Percentiles rank a stretch among this genome's conserved stretches.
Evolutionary conservation across 306 rosid genomes (phyloP).

Genomic region (Crotalaria pallida): DNA sequence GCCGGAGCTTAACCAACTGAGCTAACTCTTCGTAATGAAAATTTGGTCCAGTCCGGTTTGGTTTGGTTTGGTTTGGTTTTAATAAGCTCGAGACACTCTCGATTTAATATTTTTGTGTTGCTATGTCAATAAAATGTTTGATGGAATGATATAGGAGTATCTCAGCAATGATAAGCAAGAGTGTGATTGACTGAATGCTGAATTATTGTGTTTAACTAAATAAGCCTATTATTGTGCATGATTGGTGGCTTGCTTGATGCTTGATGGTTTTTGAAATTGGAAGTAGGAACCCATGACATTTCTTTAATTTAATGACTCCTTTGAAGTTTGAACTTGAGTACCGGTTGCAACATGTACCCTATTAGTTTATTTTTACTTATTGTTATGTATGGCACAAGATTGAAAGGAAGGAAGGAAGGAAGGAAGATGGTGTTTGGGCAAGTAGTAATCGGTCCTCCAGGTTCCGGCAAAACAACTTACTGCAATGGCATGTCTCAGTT

Average conservation of each 20-base stretch:
- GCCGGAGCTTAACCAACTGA: too few species aligned
- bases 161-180: too few species aligned
- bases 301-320: not conserved
- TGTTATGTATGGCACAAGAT: not conserved
- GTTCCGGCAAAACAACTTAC: constrained; percentile 99
- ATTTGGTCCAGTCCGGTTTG: not conserved
- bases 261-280: not conserved
- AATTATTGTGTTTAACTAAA: not conserved
- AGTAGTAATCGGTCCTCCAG: constrained; percentile 94
- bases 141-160: not conserved
- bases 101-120: not conserved
- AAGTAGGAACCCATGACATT: not conserved
- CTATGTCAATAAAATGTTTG: not conserved
- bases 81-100: not conserved
- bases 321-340: not conserved
- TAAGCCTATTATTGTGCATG: not conserved
- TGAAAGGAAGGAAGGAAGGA: constrained; percentile 4
- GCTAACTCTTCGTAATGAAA: not conserved
- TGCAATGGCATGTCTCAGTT: constrained; percentile 99
- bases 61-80: not conserved
- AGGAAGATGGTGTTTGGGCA: constrained; percentile 47
- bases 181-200: not conserved
- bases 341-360: not conserved
- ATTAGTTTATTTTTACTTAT: not conserved
- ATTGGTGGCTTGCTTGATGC: not conserved